Evolutionary conservation across 2,329 filamentous ascomycete genomes (phyloP), one percentile per base, ranked within the genome.

Genomic region (Ophiostoma triangulosporum): DNA sequence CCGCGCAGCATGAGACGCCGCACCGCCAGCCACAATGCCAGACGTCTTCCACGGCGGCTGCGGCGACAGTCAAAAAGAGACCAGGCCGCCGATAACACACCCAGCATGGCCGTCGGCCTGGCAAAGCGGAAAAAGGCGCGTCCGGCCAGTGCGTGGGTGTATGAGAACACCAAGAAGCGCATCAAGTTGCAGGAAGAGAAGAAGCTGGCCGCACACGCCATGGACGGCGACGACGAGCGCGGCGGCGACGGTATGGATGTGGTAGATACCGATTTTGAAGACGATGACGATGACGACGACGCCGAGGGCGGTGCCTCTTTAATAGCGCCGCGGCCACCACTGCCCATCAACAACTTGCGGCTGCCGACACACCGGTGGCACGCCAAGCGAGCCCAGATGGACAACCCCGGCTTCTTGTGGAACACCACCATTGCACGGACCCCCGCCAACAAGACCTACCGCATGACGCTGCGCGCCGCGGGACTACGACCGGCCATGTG

Each of bases 11-110:
- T 98, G 76, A 76, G 93, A 59, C 76, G 93, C 59, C 77, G 93
- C 61, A 95, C 91, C 0, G 93, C 91, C 20, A 95, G 89, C 66
- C 93, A 98, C 69, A 96, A 98, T 75, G 86, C 86, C 33, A 95
- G 91, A 69, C 80, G 85, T 57, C 84, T 98, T 15, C 93, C 93
- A 2, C 84, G 83, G 64, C 73, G 88, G 57, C 69, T 97, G 63
- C 78, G 85, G 54, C 70, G 70, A 36, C 77, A 85, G 60, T 89
- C 88, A 1, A 77, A 73, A 61, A 71, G 68, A 57, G 78, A 94
- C 75, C 94, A 95, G 82, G 73, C 73, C 15, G 86, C 94, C 54
- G 91, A 97, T 63, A 96, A 96, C 59, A 95, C 91, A 0, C 90
- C 93, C 0, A 85, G 81, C 0, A 82, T 90, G 6, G 84, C 82